These are phyloP conservation scores for Emergomyces africanus DNA, from an alignment of 2,329 filamentous ascomycete species.

Conservation along the genomic window DNA sequence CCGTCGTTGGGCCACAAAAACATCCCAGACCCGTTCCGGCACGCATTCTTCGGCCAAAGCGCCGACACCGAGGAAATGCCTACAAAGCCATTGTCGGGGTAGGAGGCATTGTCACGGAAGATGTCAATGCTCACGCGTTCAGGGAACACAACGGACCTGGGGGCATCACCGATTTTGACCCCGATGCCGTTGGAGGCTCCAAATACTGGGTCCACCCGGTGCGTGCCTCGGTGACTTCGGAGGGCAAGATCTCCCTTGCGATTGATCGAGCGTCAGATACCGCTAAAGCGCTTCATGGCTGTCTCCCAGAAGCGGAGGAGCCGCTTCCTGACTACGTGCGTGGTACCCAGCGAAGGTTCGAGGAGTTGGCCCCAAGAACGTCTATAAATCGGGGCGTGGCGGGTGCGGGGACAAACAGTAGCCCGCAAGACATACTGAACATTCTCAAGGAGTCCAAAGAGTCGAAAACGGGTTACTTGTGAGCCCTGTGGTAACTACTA, in stretches of 20 bases:
- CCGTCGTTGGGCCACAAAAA: conserved; percentile 46
- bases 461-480: not conserved
- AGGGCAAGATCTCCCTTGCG: conserved; percentile 31
- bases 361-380: not conserved
- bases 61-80: conserved; percentile 20
- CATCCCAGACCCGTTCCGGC: conserved; percentile 41
- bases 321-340: conserved; percentile 3
- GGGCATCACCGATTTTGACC: conserved; percentile 32
- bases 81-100: conserved; percentile 27
- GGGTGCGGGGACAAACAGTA: not conserved
- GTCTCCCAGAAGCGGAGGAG: not conserved
- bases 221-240: conserved; percentile 33
- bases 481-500: not conserved
- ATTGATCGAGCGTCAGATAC: conserved; percentile 7
- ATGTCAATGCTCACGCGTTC: conserved; percentile 23
- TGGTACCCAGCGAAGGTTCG: not conserved
- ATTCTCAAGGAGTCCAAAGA: not conserved
- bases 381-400: not conserved
- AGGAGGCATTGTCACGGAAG: conserved; percentile 30
- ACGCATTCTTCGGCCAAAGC: conserved; percentile 42
- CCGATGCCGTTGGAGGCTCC: conserved; percentile 36
- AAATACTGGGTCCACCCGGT: conserved; percentile 40
- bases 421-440: not conserved
- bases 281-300: conserved; percentile 7
- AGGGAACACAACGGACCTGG: conserved; percentile 24